phyloP scores from a whole-genome alignment of 2,329 filamentous ascomycete species.

The Triangularia verruculosa region DNA sequence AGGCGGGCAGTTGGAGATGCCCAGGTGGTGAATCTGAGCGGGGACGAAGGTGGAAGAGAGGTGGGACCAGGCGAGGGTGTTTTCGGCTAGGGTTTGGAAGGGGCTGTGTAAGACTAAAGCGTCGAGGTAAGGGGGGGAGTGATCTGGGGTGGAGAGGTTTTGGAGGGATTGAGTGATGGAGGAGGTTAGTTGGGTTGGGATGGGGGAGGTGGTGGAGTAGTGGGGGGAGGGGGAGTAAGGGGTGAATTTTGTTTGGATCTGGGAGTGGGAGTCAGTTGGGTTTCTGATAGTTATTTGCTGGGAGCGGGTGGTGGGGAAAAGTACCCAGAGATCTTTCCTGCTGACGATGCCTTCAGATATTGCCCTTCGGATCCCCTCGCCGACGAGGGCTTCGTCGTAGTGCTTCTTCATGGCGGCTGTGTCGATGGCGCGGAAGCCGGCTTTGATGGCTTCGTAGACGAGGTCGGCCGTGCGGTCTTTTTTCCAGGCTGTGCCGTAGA shows the following conservation, averaged over 20 bases:
- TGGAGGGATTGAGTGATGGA: slow-evolving; percentile 65
- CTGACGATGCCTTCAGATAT: slow-evolving; percentile 57
- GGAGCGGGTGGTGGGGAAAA: slow-evolving; percentile 23
- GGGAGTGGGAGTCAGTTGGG: neutral
- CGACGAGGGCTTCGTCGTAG: slow-evolving; percentile 71
- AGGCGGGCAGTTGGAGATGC: slow-evolving; percentile 72
- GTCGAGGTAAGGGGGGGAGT: slow-evolving; percentile 55
- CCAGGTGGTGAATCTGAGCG: slow-evolving; percentile 60
- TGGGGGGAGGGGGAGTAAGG: slow-evolving; percentile 63
- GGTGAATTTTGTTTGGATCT: slow-evolving; percentile 85
- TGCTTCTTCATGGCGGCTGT: slow-evolving; percentile 77
- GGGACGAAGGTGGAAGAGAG: slow-evolving; percentile 65
- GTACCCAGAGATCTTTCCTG: slow-evolving; percentile 60
- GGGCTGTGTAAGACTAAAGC: slow-evolving; percentile 71
- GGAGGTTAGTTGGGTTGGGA: slow-evolving; percentile 62
- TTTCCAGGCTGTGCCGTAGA: slow-evolving; percentile 90
- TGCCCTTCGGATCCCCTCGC: slow-evolving; percentile 61
- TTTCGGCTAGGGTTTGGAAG: slow-evolving; percentile 42
- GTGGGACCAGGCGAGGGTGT: slow-evolving; percentile 62
- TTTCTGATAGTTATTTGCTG: neutral
- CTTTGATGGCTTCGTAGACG: slow-evolving; percentile 64
- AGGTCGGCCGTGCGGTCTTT: slow-evolving; percentile 63
- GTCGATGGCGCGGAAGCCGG: slow-evolving; percentile 71
- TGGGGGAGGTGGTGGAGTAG: slow-evolving; percentile 58
- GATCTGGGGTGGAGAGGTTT: slow-evolving; percentile 50